Percentiles rank a stretch among this genome's conserved stretches.
phyloP scores from a whole-genome alignment of 768 basidiomycete genomes.

The Lactarius hengduanensis region DNA sequence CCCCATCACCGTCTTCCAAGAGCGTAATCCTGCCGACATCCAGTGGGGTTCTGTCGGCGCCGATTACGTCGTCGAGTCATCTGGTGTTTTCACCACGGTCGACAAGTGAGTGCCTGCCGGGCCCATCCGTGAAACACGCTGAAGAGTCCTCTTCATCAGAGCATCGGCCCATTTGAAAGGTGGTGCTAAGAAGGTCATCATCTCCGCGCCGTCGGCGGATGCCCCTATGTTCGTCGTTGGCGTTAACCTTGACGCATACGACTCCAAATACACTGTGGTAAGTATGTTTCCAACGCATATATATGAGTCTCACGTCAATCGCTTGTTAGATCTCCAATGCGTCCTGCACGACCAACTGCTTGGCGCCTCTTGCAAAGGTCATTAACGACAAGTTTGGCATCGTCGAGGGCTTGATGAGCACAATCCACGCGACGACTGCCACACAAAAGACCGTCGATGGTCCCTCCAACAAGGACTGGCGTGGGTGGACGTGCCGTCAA shows the following conservation, averaged over 20 bases:
- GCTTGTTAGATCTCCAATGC: conserved; percentile 85
- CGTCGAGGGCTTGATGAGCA: conserved; percentile 97
- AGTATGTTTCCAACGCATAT: conserved; percentile 35
- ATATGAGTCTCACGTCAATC: conserved; percentile 5
- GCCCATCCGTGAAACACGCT: not conserved
- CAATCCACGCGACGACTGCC: conserved; percentile 95
- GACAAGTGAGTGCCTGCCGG: conserved; percentile 61
- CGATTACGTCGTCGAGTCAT: conserved; percentile 94
- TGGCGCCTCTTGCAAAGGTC: conserved; percentile 98
- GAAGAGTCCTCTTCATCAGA: conserved; percentile 38
- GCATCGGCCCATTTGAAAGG: conserved; percentile 93
- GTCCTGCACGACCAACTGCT: conserved; percentile 99
- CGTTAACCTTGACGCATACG: conserved; percentile 94
- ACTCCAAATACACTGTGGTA: conserved; percentile 83
- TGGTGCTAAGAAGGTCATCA: conserved; percentile 99
- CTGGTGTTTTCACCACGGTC: conserved; percentile 96
- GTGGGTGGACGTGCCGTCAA: conserved; percentile 93
- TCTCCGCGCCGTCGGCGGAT: conserved; percentile 97
- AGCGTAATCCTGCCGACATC: conserved; percentile 86
- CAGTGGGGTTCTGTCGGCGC: conserved; percentile 80
- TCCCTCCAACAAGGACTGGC: conserved; percentile 95
- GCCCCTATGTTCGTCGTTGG: conserved; percentile 94
- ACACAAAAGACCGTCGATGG: conserved; percentile 96
- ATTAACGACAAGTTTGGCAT: conserved; percentile 97
- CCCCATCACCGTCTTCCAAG: conserved; percentile 71